Base-by-base conservation (phyloP, 495 filamentous ascomycete species). In the Penicillium malachiteum region DNA sequence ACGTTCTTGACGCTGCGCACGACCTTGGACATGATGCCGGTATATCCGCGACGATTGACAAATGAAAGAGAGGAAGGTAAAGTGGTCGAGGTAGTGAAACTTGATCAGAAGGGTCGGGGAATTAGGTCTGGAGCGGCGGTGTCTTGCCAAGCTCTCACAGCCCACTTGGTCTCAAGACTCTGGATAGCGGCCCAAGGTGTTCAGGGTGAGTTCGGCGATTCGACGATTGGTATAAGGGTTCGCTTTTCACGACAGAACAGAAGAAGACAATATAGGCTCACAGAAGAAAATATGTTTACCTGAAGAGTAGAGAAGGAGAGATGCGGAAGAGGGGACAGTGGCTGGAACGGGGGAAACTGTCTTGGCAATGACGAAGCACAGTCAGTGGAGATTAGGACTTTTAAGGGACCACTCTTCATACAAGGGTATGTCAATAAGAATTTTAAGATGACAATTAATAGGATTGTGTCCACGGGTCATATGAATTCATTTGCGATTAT, bases 1-100 rank as follows among this genome's bases (percentile, higher is more conserved):
- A 99, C 94, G 80, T 99, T 99, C 81, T 96, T 97, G 61, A 99
- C 94, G 68, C 92, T 96, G 71, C 94, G 86, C 62, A 99, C 90
- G 65, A 97, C 93, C 72, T 94, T 94, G 48, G 94, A 97, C 94
- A 97, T 99, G 63, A 53, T 77, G 77, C 48, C 59, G 60, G 61
- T 63, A 51, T 51, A 46, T 43, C 46, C 40, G 60, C 54, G 50
- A 62, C 48, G 26, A 52, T 56, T 48, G 57, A 26, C 53, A 47
- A 39, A 30, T 42, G 21, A 52, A n/a, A 50, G 10, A 33, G 10
- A 34, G 48, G 30, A 37, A 7, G 34, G 0, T 3, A 7, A 54
- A 32, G 52, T 14, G 45, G 39, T 56, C 47, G 57, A 46, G 42
- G 51, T 41, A 37, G 34, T 42, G 41, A 35, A 48, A 58, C 48